phyloP scores from a whole-genome alignment of 129 eudicot genomes.

The Heracleum sosnowskyi region DNA sequence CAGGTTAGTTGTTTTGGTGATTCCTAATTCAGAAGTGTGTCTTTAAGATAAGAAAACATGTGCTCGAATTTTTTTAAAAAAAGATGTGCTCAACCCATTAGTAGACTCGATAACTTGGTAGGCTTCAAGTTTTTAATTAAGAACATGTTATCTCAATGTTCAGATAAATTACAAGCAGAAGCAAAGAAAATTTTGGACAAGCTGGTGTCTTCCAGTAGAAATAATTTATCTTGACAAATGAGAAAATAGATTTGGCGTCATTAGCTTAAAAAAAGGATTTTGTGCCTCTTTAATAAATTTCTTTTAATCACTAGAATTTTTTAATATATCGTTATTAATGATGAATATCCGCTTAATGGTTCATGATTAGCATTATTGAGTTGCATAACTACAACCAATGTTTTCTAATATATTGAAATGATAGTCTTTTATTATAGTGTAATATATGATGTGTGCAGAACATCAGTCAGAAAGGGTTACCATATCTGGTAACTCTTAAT shows the following conservation, averaged over 20 bases:
- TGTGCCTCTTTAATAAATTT: neutral
- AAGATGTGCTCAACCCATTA: neutral
- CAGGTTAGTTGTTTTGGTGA: no score
- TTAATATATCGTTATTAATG: neutral
- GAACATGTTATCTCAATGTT: no score
- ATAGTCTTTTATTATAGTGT: no score
- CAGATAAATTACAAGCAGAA: no score
- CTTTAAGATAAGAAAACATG: neutral
- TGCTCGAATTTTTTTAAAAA: neutral
- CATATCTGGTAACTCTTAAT: no score
- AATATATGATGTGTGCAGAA: no score
- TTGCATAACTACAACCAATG: no score
- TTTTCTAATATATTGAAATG: no score
- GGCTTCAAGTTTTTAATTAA: neutral
- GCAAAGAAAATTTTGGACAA: neutral
- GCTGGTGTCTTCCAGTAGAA: neutral
- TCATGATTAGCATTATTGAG: no score
- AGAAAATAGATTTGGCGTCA: neutral
- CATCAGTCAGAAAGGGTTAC: no score
- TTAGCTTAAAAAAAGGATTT: neutral
- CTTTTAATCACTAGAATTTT: neutral
- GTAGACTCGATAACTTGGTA: neutral
- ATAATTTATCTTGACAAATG: neutral
- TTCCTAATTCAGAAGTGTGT: no score
- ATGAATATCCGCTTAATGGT: no score